Evolutionary conservation across 768 basidiomycete genomes (phyloP), one percentile per base, ranked within the genome.

Genomic region (Boletus subparvulus): DNA sequence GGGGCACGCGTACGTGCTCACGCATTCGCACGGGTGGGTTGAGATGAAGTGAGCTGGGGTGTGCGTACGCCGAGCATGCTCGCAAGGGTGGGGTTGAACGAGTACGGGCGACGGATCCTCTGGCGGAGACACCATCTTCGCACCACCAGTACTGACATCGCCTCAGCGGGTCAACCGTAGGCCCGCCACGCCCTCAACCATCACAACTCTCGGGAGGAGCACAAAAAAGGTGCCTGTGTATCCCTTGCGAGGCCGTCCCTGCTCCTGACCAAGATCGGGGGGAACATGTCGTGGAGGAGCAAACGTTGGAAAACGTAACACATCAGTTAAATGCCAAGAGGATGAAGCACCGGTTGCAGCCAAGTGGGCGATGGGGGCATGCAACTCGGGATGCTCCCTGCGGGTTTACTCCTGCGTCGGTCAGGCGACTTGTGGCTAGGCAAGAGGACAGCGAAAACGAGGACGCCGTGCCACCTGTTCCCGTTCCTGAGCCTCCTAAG

Each of bases 301-400:
- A 65, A 11, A 8, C 30, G 16, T 46, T 36, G 1, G 57, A 42
- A 26, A 36, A 14, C 10, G 45, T 4, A 42, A 62, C 58, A 7
- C 56, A 59, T 7, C 61, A 58, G 26, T 60, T 60, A 2, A 56
- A 62, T 4, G 57, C 60, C 65, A 61, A n/a, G 77, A 77, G 55
- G 78, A 81, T 48, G 75, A 75, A 1, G 82, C 82, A 53, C 79
- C 83, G 24, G 73, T 97, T 37, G 92, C 94, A 1, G 93, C 83
- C 36, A 73, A 80, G 58, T 63, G 86, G 37, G 79, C 78, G 8
- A 79, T 81, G 72, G 85, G 85, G 8, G 82, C 0, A 75, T 84
- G 70, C 78, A 82, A 3, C 73, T 85, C 40, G 84, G 83, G 4
- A 83, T 85, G 79, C 62, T 83, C 32, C 79, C 79, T 11, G 55